A percentile compares a stretch with the other conserved stretches of the same genome.
Evolutionary conservation across 2,329 filamentous ascomycete species (phyloP).

Genomic region (Nigrospora osmanthi): DNA sequence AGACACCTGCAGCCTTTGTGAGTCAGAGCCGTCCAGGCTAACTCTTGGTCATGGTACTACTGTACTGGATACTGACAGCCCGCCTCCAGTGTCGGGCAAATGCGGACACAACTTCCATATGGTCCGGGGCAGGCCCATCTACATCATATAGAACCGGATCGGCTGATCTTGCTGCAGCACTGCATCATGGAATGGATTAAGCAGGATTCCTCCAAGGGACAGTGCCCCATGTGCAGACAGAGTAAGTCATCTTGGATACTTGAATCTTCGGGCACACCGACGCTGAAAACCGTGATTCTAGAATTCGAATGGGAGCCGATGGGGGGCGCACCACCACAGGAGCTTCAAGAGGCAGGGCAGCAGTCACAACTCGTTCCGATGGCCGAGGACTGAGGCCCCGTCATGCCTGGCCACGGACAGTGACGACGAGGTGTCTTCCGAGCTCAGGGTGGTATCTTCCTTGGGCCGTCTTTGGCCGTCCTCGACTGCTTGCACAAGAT

Average conservation of each 20-base stretch:
- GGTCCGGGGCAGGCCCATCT: constrained; percentile 50
- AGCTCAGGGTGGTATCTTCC: too few species aligned
- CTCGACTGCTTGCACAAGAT: too few species aligned
- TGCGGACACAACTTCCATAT: constrained; percentile 98
- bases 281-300: constrained; percentile 5
- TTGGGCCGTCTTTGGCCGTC: too few species aligned
- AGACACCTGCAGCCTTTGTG: constrained; percentile 88
- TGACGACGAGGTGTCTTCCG: neutral
- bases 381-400: neutral
- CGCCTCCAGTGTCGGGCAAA: constrained; percentile 72
- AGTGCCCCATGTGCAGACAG: constrained; percentile 97
- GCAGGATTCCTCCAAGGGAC: constrained; percentile 84
- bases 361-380: constrained; percentile 5
- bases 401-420: constrained; percentile 1
- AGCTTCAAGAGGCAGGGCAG: constrained; percentile 11
- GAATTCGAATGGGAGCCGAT: constrained; percentile 23
- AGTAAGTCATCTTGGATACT: constrained; percentile 43
- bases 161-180: constrained; percentile 50
- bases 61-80: constrained; percentile 2
- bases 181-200: constrained; percentile 96
- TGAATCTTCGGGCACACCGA: neutral
- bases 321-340: constrained; percentile 6
- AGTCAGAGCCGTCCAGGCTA: constrained; percentile 23
- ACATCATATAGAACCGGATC: neutral
- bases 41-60: neutral